These are phyloP conservation scores for carrot (Daucus carota) DNA, from an alignment of 129 eudicot species.

Conservation along the genomic window DNA sequence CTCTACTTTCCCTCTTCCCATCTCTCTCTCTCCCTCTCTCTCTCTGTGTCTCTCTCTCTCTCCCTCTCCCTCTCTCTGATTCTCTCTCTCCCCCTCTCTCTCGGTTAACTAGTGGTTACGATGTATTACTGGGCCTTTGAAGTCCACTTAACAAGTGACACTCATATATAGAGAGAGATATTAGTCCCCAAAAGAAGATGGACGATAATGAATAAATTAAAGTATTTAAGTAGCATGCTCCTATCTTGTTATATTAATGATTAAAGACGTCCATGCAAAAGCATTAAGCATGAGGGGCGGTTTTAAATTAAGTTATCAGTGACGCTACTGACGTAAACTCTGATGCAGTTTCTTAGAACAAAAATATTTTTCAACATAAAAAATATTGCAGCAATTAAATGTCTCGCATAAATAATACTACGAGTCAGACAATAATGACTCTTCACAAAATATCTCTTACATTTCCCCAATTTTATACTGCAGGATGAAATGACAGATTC, in stretches of 20 bases:
- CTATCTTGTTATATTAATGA: not conserved
- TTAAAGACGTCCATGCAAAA: not conserved
- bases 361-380: too few relatives aligned
- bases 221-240: not conserved
- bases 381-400: too few relatives aligned
- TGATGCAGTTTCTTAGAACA: not conserved
- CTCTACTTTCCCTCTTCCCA: constrained; percentile 82
- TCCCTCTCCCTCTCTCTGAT: too few relatives aligned
- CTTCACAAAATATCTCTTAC: not conserved
- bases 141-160: not conserved
- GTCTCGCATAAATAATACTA: too few relatives aligned
- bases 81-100: not conserved
- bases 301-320: not conserved
- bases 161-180: not conserved
- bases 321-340: not conserved
- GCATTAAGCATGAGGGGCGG: not conserved
- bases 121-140: not conserved
- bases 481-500: not conserved
- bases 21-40: not conserved
- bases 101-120: not conserved
- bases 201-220: not conserved
- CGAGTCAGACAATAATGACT: not conserved
- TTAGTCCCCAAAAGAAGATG: not conserved
- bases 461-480: too few relatives aligned
- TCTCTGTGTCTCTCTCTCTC: not conserved